A percentile compares a stretch with the other conserved stretches of the same genome.
Evolutionary conservation across 345 rosid genomes (phyloP).

Genomic region (Populus alba): DNA sequence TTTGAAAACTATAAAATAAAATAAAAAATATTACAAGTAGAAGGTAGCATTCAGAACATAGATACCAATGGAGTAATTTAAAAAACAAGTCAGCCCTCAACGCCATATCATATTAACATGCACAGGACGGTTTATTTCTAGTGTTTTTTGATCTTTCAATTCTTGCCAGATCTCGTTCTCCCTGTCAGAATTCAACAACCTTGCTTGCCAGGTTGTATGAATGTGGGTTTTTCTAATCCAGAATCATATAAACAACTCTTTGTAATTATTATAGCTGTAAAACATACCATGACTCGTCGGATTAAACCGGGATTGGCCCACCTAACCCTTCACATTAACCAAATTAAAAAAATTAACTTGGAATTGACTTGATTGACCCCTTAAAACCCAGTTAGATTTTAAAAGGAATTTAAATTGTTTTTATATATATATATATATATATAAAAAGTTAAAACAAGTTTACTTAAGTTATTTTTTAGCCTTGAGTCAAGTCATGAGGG

Average conservation of each 20-base stretch:
- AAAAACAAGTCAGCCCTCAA: background rate
- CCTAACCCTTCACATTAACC: too few species aligned
- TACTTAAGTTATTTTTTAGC: fast-evolving
- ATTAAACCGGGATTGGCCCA: too few species aligned
- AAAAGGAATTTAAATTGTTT: too few species aligned
- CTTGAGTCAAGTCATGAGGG: too few species aligned
- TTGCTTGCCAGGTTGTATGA: constrained; percentile 6
- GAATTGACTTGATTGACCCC: too few species aligned
- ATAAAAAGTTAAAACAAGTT: too few species aligned
- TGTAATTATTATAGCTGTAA: background rate
- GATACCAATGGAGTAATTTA: background rate
- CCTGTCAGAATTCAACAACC: constrained; percentile 2
- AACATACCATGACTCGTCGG: fast-evolving
- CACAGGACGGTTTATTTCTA: background rate
- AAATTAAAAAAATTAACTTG: too few species aligned
- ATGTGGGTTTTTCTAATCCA: background rate
- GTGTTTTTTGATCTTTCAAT: background rate
- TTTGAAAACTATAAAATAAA: background rate
- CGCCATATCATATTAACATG: background rate
- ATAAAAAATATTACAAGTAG: too few species aligned
- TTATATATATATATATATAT: too few species aligned
- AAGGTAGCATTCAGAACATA: background rate
- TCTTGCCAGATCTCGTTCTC: constrained; percentile 5
- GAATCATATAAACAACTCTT: background rate
- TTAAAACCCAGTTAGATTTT: too few species aligned